These are phyloP conservation scores for Chenopodium album DNA, from an alignment of 148 eudicot genomes.

Conservation along the genomic window DNA sequence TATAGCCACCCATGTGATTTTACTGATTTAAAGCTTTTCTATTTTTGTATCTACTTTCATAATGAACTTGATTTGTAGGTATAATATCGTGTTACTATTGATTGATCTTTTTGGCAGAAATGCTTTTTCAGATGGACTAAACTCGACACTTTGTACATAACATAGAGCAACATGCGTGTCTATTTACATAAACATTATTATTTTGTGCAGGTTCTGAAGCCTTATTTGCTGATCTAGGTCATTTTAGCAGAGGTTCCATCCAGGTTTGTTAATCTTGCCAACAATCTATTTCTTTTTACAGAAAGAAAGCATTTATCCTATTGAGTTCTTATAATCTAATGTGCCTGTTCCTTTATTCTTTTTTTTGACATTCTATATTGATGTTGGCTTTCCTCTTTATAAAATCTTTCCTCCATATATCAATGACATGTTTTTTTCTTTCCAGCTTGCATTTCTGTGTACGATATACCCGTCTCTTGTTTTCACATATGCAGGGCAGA, in stretches of 20 bases:
- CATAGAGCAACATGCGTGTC: neutral
- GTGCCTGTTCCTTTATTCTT: too few relatives aligned
- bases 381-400: neutral
- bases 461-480: slow-evolving; percentile 67
- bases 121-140: neutral
- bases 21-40: neutral
- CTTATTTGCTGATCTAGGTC: slow-evolving; percentile 73
- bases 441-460: slow-evolving; percentile 52
- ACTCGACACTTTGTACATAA: neutral
- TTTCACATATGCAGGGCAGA: slow-evolving; percentile 72
- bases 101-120: neutral
- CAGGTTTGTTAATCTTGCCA: slow-evolving; percentile 37
- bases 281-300: neutral
- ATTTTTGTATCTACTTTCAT: neutral
- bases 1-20: neutral
- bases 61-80: neutral
- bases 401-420: neutral
- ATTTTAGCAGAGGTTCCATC: slow-evolving; percentile 54
- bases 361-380: neutral
- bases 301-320: neutral
- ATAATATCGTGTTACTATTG: neutral
- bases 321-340: neutral
- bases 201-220: slow-evolving; percentile 65
- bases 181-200: neutral
- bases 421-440: neutral